Conservation (phyloP, 148 eudicot species). For the Rhododendron henanense region DNA sequence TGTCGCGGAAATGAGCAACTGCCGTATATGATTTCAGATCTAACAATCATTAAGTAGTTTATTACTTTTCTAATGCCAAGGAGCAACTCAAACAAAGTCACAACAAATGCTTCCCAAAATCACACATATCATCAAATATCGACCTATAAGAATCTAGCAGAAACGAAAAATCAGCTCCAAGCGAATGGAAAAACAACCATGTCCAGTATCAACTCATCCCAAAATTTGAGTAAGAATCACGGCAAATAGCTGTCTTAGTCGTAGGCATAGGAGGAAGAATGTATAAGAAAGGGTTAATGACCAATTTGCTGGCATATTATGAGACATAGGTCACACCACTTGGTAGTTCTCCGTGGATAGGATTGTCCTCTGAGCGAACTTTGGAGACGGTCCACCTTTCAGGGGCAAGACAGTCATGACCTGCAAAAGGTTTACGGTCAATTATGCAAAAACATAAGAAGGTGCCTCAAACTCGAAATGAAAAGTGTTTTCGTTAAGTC, state of each 20-base stretch:
- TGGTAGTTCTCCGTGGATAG: conserved; percentile 75
- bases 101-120: not conserved
- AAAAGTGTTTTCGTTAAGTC: not conserved
- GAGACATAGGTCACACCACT: conserved; percentile 44
- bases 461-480: not conserved
- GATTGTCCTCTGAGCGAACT: conserved; percentile 64
- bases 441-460: not conserved
- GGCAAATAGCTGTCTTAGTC: not conserved
- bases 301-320: not conserved
- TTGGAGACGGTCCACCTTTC: conserved; percentile 78
- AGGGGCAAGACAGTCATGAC: conserved; percentile 66
- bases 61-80: not conserved
- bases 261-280: not conserved
- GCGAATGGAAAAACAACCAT: not conserved
- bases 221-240: not conserved
- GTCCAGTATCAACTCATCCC: not conserved
- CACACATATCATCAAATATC: not conserved
- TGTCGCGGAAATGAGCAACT: not conserved
- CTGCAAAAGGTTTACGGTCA: conserved; percentile 33
- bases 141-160: not conserved
- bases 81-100: not conserved
- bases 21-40: not conserved
- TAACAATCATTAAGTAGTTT: not conserved
- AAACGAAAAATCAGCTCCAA: not conserved
- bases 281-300: not conserved